Evolutionary conservation across 1,284 basidiomycete genomes (phyloP).

Genomic region (Sporisorium sorghi): DNA sequence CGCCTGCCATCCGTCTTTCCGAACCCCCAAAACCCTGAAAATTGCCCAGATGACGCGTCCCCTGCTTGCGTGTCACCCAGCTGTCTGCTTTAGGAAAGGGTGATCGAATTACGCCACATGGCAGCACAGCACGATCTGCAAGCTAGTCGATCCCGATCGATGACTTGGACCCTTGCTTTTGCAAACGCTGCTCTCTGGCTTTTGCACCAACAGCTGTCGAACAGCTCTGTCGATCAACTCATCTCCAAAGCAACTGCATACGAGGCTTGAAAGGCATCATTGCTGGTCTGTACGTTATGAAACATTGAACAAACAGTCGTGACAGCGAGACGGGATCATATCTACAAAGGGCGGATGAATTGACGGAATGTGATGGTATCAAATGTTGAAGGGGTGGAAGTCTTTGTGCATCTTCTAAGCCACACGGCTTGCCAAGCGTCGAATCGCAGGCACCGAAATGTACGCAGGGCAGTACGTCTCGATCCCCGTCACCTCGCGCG

Average conservation of each 20-base stretch:
- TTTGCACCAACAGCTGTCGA: too few relatives aligned
- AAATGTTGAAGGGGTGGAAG: not conserved
- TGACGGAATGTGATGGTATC: slow-evolving; percentile 3
- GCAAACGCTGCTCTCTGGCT: too few relatives aligned
- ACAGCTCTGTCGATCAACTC: too few relatives aligned
- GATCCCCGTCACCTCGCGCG: slow-evolving; percentile 68
- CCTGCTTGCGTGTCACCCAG: too few relatives aligned
- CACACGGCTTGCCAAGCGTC: slow-evolving; percentile 64
- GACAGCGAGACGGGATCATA: not conserved
- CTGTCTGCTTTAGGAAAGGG: not conserved
- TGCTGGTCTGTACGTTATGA: slow-evolving; percentile 1
- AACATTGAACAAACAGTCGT: slow-evolving; percentile 6
- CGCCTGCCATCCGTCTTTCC: not conserved
- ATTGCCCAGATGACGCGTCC: slow-evolving; percentile 5
- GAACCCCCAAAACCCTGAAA: slow-evolving; percentile 6
- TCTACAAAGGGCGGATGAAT: not conserved
- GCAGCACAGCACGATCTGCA: not conserved
- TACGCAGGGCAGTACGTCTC: slow-evolving; percentile 69
- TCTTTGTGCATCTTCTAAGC: slow-evolving; percentile 36
- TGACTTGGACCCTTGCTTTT: not conserved
- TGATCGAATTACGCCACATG: slow-evolving; percentile 12
- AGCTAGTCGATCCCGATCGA: slow-evolving; percentile 8
- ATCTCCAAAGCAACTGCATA: not conserved
- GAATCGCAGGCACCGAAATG: slow-evolving; percentile 65
- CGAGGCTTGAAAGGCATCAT: not conserved